phyloP scores from a whole-genome alignment of 176 grass and related monocot genomes.

The Eremochloa ophiuroides region DNA sequence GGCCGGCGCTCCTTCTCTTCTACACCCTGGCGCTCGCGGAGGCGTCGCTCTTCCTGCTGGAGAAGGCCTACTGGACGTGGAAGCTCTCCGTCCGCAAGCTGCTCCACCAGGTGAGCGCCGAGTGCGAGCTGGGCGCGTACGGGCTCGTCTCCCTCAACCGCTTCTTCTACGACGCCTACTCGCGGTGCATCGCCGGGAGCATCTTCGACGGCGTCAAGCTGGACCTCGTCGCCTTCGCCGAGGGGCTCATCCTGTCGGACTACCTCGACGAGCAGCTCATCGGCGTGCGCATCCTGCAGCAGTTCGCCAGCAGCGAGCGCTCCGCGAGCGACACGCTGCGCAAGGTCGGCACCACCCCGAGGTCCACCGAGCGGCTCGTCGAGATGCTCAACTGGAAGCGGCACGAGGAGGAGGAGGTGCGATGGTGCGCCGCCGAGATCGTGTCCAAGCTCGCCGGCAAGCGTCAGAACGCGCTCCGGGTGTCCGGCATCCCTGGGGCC shows the following conservation, averaged over 20 bases:
- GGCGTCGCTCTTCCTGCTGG: slow-evolving; percentile 56
- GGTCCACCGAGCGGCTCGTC: not conserved
- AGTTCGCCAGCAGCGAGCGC: slow-evolving; percentile 2
- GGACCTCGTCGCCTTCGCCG: slow-evolving; percentile 61
- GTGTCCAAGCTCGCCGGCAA: slow-evolving; percentile 49
- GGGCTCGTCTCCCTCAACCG: slow-evolving; percentile 46
- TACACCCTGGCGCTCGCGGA: slow-evolving; percentile 57
- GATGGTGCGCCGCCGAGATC: slow-evolving; percentile 36
- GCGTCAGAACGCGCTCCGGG: slow-evolving; percentile 52
- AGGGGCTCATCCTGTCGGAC: slow-evolving; percentile 50
- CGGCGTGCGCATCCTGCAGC: slow-evolving; percentile 47
- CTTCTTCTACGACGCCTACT: slow-evolving; percentile 78
- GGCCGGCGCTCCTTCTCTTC: slow-evolving; percentile 56
- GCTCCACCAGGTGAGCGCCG: slow-evolving; percentile 30
- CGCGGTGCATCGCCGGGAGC: slow-evolving; percentile 44
- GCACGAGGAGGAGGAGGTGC: slow-evolving; percentile 44
- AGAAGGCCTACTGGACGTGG: slow-evolving; percentile 67
- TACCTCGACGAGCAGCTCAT: slow-evolving; percentile 75
- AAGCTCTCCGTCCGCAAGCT: slow-evolving; percentile 21
- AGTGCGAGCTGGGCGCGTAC: slow-evolving; percentile 43
- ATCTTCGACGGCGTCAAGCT: slow-evolving; percentile 77
- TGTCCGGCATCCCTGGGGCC: slow-evolving; percentile 53
- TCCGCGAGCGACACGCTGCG: not conserved
- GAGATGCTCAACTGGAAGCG: slow-evolving; percentile 47
- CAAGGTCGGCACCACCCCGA: not conserved